A percentile compares a stretch with the other conserved stretches of the same genome.
Evolutionary conservation across 2,329 filamentous ascomycete genomes (phyloP).

Genomic region (Aspergillus awamori): DNA sequence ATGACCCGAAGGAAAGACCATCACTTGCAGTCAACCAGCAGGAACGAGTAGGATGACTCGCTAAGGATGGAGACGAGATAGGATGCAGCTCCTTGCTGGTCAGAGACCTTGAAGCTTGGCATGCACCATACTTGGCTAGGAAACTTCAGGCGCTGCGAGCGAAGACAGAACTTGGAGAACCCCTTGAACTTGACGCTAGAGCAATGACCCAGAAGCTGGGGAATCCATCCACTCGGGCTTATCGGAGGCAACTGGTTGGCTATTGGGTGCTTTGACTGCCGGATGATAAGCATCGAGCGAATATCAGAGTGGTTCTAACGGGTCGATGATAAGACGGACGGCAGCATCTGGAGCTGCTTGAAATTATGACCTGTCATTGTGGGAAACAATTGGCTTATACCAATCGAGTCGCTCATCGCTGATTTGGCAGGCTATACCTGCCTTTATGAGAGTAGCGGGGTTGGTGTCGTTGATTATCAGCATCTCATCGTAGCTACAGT

Average conservation of each 20-base stretch:
- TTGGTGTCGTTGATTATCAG: neutral
- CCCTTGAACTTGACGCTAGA: conserved; percentile 8
- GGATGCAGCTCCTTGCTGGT: conserved; percentile 6
- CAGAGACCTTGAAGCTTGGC: conserved; percentile 21
- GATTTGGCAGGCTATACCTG: conserved; percentile 26
- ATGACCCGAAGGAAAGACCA: neutral
- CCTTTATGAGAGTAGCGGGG: conserved; percentile 22
- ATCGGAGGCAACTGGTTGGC: neutral
- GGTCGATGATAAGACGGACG: conserved; percentile 8
- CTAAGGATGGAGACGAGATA: neutral
- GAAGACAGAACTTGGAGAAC: conserved; percentile 10
- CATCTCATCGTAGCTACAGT: neutral
- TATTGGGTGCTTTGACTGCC: neutral
- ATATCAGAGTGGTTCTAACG: neutral
- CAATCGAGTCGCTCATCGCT: neutral
- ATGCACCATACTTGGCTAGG: conserved; percentile 28
- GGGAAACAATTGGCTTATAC: neutral
- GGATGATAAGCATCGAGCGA: conserved; percentile 7
- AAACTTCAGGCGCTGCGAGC: conserved; percentile 29
- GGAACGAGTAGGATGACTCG: neutral
- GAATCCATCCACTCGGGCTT: neutral
- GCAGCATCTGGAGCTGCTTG: neutral
- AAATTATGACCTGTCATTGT: neutral
- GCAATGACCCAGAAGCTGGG: neutral
- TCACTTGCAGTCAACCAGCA: neutral